A percentile compares a stretch with the other conserved stretches of the same genome.
Conservation (phyloP, 2,329 filamentous ascomycete genomes). For the Didymosphaeria variabile region DNA sequence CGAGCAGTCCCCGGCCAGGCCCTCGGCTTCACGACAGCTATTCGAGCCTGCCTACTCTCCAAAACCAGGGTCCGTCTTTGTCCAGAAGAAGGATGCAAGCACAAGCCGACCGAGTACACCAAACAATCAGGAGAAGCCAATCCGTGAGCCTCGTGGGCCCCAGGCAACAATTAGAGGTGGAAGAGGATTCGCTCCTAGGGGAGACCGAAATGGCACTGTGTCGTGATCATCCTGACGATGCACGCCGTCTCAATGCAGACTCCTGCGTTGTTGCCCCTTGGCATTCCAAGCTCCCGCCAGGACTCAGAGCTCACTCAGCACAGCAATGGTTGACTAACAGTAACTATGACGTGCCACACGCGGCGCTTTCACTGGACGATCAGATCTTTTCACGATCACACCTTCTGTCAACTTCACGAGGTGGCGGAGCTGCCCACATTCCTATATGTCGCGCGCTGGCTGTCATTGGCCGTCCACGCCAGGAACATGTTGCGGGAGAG, state of each 20-base stretch:
- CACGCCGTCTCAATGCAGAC: conserved; percentile 2
- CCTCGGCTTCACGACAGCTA: conserved; percentile 64
- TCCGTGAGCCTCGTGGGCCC: conserved; percentile 80
- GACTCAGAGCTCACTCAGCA: not conserved
- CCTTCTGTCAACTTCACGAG: not conserved
- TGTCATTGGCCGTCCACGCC: not conserved
- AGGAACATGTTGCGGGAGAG: not conserved
- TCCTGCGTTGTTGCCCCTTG: conserved; percentile 10
- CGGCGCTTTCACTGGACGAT: not conserved
- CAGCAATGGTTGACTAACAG: conserved; percentile 2
- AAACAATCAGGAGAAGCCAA: conserved; percentile 72
- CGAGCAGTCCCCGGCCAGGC: conserved; percentile 47
- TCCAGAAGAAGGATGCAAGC: conserved; percentile 55
- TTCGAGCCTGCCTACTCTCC: conserved; percentile 79
- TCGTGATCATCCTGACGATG: conserved; percentile 12
- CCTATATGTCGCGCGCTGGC: not conserved
- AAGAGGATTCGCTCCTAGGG: conserved; percentile 76
- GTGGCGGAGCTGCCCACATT: conserved; percentile 5
- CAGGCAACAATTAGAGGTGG: conserved; percentile 79
- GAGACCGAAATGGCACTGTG: conserved; percentile 41
- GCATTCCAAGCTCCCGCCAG: conserved; percentile 5
- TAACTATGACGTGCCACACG: not conserved
- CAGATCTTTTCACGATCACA: not conserved
- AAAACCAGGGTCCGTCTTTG: conserved; percentile 65
- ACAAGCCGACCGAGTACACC: conserved; percentile 60